Percentiles rank a stretch among this genome's conserved stretches.
These are phyloP conservation scores for Butyriboletus appendiculatus DNA, from an alignment of 1,284 basidiomycete genomes.

Conservation along the genomic window DNA sequence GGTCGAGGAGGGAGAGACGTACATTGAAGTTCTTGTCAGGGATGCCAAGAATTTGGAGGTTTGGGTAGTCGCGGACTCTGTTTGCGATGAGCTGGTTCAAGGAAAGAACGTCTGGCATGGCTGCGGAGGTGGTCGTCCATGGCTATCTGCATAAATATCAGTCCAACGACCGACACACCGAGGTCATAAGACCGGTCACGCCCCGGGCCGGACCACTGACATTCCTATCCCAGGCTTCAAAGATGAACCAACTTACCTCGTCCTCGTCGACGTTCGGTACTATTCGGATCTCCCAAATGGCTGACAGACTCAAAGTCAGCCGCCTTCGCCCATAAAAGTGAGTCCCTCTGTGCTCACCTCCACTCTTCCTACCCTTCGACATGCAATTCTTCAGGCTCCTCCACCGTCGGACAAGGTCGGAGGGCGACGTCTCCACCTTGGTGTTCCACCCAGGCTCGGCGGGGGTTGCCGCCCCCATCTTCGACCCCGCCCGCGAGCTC, in stretches of 20 bases:
- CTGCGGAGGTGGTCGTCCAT: background rate
- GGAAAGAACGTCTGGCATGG: constrained; percentile 25
- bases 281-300: background rate
- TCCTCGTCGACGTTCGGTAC: constrained; percentile 1
- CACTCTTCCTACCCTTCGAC: background rate
- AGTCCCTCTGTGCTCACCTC: background rate
- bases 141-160: constrained; percentile 1
- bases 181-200: background rate
- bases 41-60: constrained; percentile 21
- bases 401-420: constrained; percentile 40
- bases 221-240: background rate
- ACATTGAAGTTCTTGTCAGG: constrained; percentile 22
- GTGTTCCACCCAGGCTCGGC: constrained; percentile 8
- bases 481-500: constrained; percentile 27
- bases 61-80: constrained; percentile 16
- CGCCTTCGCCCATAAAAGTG: constrained; percentile 18
- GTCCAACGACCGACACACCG: background rate
- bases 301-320: constrained; percentile 24
- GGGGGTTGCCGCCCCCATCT: constrained; percentile 17
- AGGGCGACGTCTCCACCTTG: constrained; percentile 35
- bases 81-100: constrained; percentile 28
- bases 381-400: constrained; percentile 42
- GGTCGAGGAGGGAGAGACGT: background rate
- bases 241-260: background rate
- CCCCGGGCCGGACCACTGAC: background rate